Base-by-base conservation (phyloP, 768 basidiomycete species). In the Calocybe indica region DNA sequence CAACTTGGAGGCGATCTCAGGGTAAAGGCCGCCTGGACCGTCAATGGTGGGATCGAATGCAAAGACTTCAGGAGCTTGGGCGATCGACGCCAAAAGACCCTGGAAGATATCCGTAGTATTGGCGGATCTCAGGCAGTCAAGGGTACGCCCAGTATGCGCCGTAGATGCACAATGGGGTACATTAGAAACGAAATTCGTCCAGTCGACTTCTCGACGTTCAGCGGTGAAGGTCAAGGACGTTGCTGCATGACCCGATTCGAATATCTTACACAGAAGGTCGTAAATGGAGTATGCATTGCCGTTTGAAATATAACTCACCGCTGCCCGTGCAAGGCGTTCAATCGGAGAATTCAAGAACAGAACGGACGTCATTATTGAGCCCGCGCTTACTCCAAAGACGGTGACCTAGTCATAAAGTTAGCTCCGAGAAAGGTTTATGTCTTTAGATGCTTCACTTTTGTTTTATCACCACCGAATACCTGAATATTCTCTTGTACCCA, bases 401-500 rank as follows among this genome's bases (percentile, higher is more conserved):
- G 73, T 76, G 2, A 78, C 72, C 65, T 72, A 44, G 9, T 8
- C 12, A 45, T 31, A 13, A 11, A 13, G 14, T 39, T 2, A 44
- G 1, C 28, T 10, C 35, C 2, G 37, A 15, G 22, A 22, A 22
- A 22, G 4, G 22, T 22, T 22, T 22, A 5, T 35, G 31, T 33
- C 30, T 12, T 22, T 29, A 7, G n/a, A n/a, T 5, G 6, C n/a
- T 6, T 8, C 6, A 72, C 73, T 61, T 73, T 70, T 7, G n/a
- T 55, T 12, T 64, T 65, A 54, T 75, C 78, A 14, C 82, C 83
- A 5, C 81, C 80, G 53, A 83, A 84, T 0, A 63, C 55, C 32
- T 55, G 64, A 43, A 83, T 80, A 52, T 84, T 74, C 35, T 65
- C 52, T 46, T 82, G 75, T 0, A 83, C 72, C 81, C 74, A 76